Conservation (phyloP, 1,284 basidiomycete genomes). For the Ustilago hordei region DNA sequence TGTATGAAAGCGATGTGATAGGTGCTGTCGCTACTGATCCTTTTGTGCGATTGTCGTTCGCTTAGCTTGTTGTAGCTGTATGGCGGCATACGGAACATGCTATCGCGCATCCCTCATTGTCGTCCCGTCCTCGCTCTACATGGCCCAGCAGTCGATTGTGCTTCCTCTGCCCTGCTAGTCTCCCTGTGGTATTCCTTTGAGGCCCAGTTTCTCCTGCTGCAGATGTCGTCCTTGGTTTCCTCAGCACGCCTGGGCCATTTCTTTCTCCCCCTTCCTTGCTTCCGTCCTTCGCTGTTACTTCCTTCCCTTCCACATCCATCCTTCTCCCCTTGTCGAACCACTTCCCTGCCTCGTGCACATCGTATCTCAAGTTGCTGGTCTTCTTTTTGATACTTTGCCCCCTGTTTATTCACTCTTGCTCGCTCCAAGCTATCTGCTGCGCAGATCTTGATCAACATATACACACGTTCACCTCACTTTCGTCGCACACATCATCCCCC, state of each 20-base stretch:
- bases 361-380: conserved; percentile 49
- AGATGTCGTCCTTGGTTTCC: not conserved
- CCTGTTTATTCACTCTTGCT: not conserved
- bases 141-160: not conserved
- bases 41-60: not conserved
- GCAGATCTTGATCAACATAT: conserved; percentile 24
- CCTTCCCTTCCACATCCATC: conserved; percentile 17
- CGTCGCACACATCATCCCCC: not conserved
- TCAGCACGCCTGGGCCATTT: not conserved
- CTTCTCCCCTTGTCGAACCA: conserved; percentile 20
- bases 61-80: not conserved
- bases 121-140: not conserved
- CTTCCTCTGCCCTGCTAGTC: not conserved
- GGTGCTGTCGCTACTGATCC: not conserved
- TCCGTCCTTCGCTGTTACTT: conserved; percentile 14
- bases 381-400: conserved; percentile 34
- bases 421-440: conserved; percentile 17
- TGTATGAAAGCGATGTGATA: not conserved
- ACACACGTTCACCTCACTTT: conserved; percentile 13
- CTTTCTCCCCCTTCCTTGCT: conserved; percentile 9
- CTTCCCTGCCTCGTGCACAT: conserved; percentile 8
- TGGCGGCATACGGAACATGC: not conserved
- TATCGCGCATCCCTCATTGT: conserved; percentile 6
- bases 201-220: not conserved
- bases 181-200: not conserved